Percentiles rank a stretch among this genome's conserved stretches.
Conservation (phyloP, 352 stramenopile species). For the Phytopythium montanum region DNA sequence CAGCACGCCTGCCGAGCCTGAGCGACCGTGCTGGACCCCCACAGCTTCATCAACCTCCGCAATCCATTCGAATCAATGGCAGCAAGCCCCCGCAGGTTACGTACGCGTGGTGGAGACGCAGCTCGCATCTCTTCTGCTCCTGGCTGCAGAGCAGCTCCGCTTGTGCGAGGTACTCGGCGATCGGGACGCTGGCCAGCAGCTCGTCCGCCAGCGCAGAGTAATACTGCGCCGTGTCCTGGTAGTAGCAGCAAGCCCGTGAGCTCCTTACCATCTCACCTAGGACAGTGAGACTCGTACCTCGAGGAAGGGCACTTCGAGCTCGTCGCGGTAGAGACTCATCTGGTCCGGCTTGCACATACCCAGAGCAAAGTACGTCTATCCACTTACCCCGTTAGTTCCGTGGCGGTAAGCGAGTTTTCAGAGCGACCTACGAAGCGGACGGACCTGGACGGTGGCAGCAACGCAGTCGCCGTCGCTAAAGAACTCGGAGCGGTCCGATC, state of each 20-base stretch:
- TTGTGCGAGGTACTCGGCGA: conserved; percentile 72
- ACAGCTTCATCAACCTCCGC: not conserved
- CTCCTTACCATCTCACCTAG: not conserved
- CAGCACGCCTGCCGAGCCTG: conserved; percentile 80
- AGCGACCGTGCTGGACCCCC: conserved; percentile 51
- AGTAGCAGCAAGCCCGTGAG: not conserved
- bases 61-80: not conserved
- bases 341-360: conserved; percentile 71
- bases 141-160: conserved; percentile 70
- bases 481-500: conserved; percentile 45
- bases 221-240: conserved; percentile 58
- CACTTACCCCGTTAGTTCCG: too few relatives aligned
- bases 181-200: conserved; percentile 56
- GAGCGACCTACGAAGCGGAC: not conserved
- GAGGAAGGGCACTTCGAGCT: conserved; percentile 71
- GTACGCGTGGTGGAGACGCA: conserved; percentile 69
- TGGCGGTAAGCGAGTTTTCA: not conserved
- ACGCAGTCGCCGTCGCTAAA: conserved; percentile 76
- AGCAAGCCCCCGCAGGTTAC: conserved; percentile 14
- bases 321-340: conserved; percentile 78
- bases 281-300: conserved; percentile 21
- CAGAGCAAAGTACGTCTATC: conserved; percentile 75
- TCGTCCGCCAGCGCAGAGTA: conserved; percentile 66
- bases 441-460: conserved; percentile 63
- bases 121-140: conserved; percentile 78